Conservation (phyloP, 2,329 filamentous ascomycete species). For the Curvularia verruculosa region DNA sequence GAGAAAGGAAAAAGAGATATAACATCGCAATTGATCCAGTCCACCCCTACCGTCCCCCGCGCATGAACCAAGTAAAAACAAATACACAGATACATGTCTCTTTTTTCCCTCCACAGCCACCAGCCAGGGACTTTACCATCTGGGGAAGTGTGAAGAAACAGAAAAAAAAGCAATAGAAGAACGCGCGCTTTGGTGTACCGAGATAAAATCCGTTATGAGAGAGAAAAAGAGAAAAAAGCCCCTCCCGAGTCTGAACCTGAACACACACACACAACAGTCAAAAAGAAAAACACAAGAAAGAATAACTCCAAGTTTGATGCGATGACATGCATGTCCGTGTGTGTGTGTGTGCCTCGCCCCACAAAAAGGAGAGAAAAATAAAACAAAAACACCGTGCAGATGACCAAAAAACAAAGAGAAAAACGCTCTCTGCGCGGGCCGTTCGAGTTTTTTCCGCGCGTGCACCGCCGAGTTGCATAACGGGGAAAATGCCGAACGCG, state of each 20-base stretch:
- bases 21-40: slow-evolving; percentile 21
- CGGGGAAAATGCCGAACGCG: slow-evolving; percentile 12
- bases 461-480: slow-evolving; percentile 12
- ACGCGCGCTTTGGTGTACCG: slow-evolving; percentile 20
- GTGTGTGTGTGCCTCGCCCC: slow-evolving; percentile 11
- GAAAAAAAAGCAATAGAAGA: slow-evolving; percentile 5
- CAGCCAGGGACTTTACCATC: too few relatives aligned
- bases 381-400: slow-evolving; percentile 14
- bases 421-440: slow-evolving; percentile 15
- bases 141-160: background rate
- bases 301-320: slow-evolving; percentile 27
- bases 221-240: too few relatives aligned
- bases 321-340: slow-evolving; percentile 19
- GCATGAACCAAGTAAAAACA: slow-evolving; percentile 7
- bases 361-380: slow-evolving; percentile 11
- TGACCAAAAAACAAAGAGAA: slow-evolving; percentile 10
- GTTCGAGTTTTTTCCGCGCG: slow-evolving; percentile 6
- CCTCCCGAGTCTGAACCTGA: slow-evolving; percentile 1
- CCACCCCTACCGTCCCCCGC: background rate
- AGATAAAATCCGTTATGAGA: slow-evolving; percentile 15
- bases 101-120: too few relatives aligned
- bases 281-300: slow-evolving; percentile 3
- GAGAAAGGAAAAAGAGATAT: slow-evolving; percentile 3
- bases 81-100: background rate
- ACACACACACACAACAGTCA: too few relatives aligned